Conservation (phyloP, 768 basidiomycete genomes). For the Suillus brevipes region DNA sequence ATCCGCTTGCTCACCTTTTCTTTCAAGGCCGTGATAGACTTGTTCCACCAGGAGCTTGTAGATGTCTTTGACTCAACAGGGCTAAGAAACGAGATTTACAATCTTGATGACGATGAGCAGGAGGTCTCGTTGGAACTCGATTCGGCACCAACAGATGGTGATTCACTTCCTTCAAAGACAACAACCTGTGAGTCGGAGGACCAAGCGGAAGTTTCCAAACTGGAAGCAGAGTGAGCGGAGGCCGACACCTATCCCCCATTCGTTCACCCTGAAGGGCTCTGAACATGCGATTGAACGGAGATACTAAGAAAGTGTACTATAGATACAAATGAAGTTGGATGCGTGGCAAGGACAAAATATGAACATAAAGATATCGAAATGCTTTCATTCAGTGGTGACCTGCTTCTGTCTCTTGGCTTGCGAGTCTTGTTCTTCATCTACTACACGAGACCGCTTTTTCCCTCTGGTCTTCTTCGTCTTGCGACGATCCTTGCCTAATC, state of each 20-base stretch:
- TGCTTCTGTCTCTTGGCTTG: slow-evolving; percentile 11
- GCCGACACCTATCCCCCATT: neutral
- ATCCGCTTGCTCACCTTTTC: neutral
- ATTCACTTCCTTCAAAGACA: neutral
- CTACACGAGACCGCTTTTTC: slow-evolving; percentile 10
- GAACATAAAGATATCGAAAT: slow-evolving; percentile 10
- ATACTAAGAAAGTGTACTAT: slow-evolving; percentile 1
- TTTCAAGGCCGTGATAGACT: slow-evolving; percentile 23
- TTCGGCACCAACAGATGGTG: neutral
- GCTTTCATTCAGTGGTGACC: neutral
- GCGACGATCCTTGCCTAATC: slow-evolving; percentile 10
- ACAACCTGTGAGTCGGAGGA: neutral
- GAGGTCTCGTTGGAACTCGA: neutral
- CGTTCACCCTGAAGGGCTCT: neutral
- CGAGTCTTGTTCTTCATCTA: slow-evolving; percentile 2
- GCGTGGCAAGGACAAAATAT: slow-evolving; percentile 2
- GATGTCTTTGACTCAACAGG: slow-evolving; percentile 25
- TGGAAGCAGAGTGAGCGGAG: neutral
- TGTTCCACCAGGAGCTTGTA: slow-evolving; percentile 17
- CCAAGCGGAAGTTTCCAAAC: neutral
- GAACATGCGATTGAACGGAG: slow-evolving; percentile 3
- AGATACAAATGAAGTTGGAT: slow-evolving; percentile 5
- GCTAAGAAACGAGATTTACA: slow-evolving; percentile 24
- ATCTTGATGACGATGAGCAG: slow-evolving; percentile 2
- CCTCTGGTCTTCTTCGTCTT: slow-evolving; percentile 10